phyloP scores from a whole-genome alignment of 2,329 filamentous ascomycete genomes.

The Aspergillus fructus region DNA sequence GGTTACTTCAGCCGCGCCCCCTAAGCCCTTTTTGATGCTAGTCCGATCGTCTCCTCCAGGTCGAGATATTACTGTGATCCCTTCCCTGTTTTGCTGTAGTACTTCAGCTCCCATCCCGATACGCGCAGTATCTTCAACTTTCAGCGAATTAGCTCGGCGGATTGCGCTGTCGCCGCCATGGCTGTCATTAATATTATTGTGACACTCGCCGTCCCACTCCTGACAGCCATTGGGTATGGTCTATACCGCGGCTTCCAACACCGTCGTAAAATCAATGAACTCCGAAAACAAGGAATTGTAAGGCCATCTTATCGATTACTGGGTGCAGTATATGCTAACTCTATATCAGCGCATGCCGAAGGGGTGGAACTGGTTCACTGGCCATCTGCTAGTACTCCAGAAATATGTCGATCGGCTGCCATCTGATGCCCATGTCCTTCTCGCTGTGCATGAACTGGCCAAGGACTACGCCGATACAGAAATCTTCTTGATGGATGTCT shows the following conservation, averaged over 20 bases:
- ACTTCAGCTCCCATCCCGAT: no score
- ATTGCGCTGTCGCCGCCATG: not conserved
- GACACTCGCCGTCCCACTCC: not conserved
- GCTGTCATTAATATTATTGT: not conserved
- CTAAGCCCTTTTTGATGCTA: no score
- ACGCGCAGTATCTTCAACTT: no score
- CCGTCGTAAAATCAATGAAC: not conserved
- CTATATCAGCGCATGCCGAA: not conserved
- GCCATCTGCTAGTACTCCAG: not conserved
- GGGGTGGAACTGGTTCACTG: not conserved
- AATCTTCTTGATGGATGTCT: not conserved
- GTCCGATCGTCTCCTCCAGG: no score
- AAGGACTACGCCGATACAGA: not conserved
- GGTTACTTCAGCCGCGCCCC: not conserved
- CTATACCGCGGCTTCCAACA: not conserved
- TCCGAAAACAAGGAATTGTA: not conserved
- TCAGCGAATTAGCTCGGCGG: no score
- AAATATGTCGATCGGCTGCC: not conserved
- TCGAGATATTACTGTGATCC: no score
- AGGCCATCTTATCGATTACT: not conserved
- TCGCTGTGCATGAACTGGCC: not conserved
- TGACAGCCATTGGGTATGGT: not conserved
- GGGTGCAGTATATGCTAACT: not conserved
- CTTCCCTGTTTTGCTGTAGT: no score
- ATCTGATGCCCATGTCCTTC: not conserved